Conservation (phyloP, 208 protist species). For the Lotmaria passim region DNA sequence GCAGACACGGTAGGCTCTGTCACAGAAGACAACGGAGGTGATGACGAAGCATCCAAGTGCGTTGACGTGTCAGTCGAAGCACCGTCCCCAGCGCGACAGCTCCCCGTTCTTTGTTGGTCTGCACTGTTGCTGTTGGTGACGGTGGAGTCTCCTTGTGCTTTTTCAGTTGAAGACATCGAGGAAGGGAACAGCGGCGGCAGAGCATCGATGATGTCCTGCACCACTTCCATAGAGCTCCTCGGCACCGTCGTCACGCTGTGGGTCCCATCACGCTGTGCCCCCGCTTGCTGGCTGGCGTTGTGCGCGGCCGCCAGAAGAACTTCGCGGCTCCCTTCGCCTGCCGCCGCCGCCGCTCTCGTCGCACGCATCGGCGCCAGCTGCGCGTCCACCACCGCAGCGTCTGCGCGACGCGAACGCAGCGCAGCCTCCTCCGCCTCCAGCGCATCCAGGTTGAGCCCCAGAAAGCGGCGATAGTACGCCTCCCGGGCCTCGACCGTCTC, state of each 20-base stretch:
- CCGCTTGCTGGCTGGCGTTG: background rate
- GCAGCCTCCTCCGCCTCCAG: conserved; percentile 60
- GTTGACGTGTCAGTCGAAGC: no score
- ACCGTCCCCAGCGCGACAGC: no score
- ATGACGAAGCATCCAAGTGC: background rate
- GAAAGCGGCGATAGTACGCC: conserved; percentile 71
- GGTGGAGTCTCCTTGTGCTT: background rate
- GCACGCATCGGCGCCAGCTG: conserved; percentile 1
- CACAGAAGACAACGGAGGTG: background rate
- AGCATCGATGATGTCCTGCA: conserved; percentile 41
- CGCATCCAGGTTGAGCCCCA: conserved; percentile 69
- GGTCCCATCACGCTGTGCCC: background rate
- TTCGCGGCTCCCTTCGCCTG: background rate
- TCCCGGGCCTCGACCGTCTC: conserved; percentile 63
- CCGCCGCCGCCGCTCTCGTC: background rate
- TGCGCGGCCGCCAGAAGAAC: conserved; percentile 8
- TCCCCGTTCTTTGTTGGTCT: no score
- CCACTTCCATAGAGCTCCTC: conserved; percentile 19
- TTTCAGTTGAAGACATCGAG: background rate
- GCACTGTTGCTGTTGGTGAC: no score
- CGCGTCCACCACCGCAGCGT: conserved; percentile 37
- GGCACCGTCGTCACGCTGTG: background rate
- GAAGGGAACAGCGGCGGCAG: conserved; percentile 37
- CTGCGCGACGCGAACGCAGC: conserved; percentile 44
- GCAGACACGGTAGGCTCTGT: background rate